Evolutionary conservation across 2,329 filamentous ascomycete species (phyloP).

Genomic region (Kalmusia sp.): DNA sequence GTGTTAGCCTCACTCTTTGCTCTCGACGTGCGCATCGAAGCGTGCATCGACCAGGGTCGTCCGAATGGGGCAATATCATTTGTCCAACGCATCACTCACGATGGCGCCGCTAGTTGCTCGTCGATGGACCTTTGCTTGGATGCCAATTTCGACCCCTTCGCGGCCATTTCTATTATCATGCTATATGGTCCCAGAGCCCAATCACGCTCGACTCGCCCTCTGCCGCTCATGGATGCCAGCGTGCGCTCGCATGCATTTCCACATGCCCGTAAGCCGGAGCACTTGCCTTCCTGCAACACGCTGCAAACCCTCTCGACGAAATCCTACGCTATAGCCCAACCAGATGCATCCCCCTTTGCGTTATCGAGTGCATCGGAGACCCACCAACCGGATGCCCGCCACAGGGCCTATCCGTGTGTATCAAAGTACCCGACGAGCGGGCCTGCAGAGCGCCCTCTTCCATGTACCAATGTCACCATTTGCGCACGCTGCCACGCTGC

Average conservation of each 20-base stretch:
- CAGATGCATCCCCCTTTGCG: slow-evolving; percentile 14
- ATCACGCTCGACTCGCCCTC: slow-evolving; percentile 2
- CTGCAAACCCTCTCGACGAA: neutral
- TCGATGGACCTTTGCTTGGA: slow-evolving; percentile 22
- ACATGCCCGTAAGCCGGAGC: slow-evolving; percentile 14
- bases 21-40: slow-evolving; percentile 26
- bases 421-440: slow-evolving; percentile 9
- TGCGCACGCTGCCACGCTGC: slow-evolving; percentile 8
- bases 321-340: neutral
- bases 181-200: slow-evolving; percentile 15
- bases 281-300: slow-evolving; percentile 2
- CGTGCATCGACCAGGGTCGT: slow-evolving; percentile 26
- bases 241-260: slow-evolving; percentile 20
- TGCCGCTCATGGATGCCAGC: slow-evolving; percentile 17
- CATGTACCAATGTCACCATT: slow-evolving; percentile 16
- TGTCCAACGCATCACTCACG: slow-evolving; percentile 42
- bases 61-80: slow-evolving; percentile 30
- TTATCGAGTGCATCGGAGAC: slow-evolving; percentile 20
- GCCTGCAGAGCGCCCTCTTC: slow-evolving; percentile 22
- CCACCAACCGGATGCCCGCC: slow-evolving; percentile 29
- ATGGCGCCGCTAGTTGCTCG: slow-evolving; percentile 30
- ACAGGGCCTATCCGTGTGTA: slow-evolving; percentile 23
- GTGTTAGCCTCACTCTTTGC: slow-evolving; percentile 40
- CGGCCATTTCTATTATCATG: slow-evolving; percentile 19
- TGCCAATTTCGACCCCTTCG: slow-evolving; percentile 15